Evolutionary conservation across 1,284 basidiomycete genomes (phyloP).

Genomic region (Limonomyces culmigenus): DNA sequence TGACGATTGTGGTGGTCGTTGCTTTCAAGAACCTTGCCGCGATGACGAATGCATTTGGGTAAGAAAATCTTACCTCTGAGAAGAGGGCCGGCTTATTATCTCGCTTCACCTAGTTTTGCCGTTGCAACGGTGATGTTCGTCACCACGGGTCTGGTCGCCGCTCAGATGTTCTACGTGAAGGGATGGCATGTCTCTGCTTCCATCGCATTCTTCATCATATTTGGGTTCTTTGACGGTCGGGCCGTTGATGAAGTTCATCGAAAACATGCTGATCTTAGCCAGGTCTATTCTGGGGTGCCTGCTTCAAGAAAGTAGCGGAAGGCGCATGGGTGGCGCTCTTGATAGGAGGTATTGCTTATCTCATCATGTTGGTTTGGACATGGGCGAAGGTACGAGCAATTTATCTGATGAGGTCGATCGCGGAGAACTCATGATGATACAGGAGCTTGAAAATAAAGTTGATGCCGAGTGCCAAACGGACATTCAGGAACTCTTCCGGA

Average conservation of each 20-base stretch:
- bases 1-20: conserved; percentile 36
- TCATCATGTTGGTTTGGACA: conserved; percentile 41
- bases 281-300: conserved; percentile 46
- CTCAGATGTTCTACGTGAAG: conserved; percentile 42
- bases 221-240: conserved; percentile 40
- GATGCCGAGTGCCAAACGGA: too few relatives aligned
- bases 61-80: conserved; percentile 2
- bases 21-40: conserved; percentile 34
- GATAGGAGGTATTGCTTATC: conserved; percentile 26
- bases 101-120: conserved; percentile 25
- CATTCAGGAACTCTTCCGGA: too few relatives aligned
- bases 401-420: too few relatives aligned
- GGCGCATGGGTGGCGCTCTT: conserved; percentile 50
- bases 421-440: too few relatives aligned
- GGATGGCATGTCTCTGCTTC: conserved; percentile 24
- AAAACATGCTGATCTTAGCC: background rate
- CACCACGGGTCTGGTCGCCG: conserved; percentile 34
- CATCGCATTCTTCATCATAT: conserved; percentile 31
- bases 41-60: conserved; percentile 35
- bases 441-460: too few relatives aligned
- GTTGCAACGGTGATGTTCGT: conserved; percentile 49
- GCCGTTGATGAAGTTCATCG: background rate
- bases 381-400: conserved; percentile 37
- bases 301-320: conserved; percentile 40
- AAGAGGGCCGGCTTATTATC: background rate